A percentile compares a stretch with the other conserved stretches of the same genome.
Evolutionary conservation across 1,284 basidiomycete genomes (phyloP).

Genomic region (Fomitopsis pinicola): DNA sequence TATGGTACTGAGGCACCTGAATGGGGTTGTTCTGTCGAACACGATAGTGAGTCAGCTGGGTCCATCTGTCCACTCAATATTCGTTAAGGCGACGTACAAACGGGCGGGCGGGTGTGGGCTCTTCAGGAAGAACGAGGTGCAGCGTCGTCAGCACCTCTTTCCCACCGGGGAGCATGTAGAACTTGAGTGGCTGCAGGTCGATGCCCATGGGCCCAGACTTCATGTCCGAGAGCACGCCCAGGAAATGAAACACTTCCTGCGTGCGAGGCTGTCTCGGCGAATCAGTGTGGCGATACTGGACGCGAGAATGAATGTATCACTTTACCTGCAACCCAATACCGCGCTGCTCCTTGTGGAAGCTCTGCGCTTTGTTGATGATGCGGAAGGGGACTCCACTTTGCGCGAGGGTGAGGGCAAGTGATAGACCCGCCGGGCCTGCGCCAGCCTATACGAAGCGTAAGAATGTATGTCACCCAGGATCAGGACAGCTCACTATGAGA

Average conservation of each 20-base stretch:
- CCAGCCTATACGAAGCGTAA: constrained; percentile 12
- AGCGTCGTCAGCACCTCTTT: constrained; percentile 5
- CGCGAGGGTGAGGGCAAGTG: constrained; percentile 15
- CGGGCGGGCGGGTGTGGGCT: constrained; percentile 14
- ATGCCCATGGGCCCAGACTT: neutral
- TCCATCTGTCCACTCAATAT: neutral
- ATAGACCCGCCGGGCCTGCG: constrained; percentile 19
- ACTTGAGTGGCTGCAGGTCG: neutral
- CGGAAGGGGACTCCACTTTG: constrained; percentile 25
- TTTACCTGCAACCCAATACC: constrained; percentile 24
- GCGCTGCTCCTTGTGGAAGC: constrained; percentile 18
- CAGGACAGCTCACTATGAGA: neutral
- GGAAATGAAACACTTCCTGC: constrained; percentile 12
- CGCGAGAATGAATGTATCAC: neutral
- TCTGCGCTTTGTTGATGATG: constrained; percentile 28
- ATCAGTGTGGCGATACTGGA: too few species aligned
- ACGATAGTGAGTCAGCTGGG: neutral
- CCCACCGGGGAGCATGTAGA: constrained; percentile 13
- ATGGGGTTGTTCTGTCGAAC: constrained; percentile 8
- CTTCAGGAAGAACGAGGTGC: neutral
- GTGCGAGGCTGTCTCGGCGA: constrained; percentile 10
- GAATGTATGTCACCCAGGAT: neutral
- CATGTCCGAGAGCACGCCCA: constrained; percentile 12
- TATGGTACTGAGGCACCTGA: constrained; percentile 22
- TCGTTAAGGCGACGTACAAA: constrained; percentile 10